A percentile compares a stretch with the other conserved stretches of the same genome.
Conservation (phyloP, 1,284 basidiomycete species). For the Pterulicium gracile region DNA sequence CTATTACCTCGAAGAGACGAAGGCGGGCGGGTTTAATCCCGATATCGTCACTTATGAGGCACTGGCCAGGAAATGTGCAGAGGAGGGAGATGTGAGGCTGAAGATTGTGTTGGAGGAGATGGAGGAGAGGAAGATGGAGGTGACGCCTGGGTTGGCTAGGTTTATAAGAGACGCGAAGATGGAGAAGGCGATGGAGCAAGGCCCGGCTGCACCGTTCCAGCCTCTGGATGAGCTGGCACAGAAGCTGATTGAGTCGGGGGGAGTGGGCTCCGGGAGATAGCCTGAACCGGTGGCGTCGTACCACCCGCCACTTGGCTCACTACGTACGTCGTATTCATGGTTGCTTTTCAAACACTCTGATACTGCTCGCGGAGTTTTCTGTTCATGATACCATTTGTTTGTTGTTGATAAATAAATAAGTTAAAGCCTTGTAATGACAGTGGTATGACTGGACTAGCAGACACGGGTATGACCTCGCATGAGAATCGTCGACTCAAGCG, state of each 20-base stretch:
- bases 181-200: background rate
- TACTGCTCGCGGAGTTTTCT: too few relatives aligned
- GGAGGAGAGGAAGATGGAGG: slow-evolving; percentile 20
- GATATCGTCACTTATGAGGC: slow-evolving; percentile 45
- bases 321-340: too few relatives aligned
- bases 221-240: background rate
- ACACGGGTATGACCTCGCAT: too few relatives aligned
- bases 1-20: slow-evolving; percentile 83
- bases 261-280: too few relatives aligned
- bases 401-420: too few relatives aligned
- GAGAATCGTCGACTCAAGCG: too few relatives aligned
- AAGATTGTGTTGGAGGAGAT: slow-evolving; percentile 65
- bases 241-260: background rate
- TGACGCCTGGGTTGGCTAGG: slow-evolving; percentile 11
- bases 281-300: too few relatives aligned
- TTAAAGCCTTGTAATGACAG: too few relatives aligned
- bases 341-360: too few relatives aligned
- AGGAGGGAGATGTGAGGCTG: slow-evolving; percentile 49
- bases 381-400: too few relatives aligned
- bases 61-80: slow-evolving; percentile 50
- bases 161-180: background rate
- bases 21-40: slow-evolving; percentile 48
- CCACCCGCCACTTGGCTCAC: too few relatives aligned
- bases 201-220: background rate
- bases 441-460: too few relatives aligned